phyloP scores from a whole-genome alignment of 148 eudicot genomes.

The Nepenthes mirabilis region DNA sequence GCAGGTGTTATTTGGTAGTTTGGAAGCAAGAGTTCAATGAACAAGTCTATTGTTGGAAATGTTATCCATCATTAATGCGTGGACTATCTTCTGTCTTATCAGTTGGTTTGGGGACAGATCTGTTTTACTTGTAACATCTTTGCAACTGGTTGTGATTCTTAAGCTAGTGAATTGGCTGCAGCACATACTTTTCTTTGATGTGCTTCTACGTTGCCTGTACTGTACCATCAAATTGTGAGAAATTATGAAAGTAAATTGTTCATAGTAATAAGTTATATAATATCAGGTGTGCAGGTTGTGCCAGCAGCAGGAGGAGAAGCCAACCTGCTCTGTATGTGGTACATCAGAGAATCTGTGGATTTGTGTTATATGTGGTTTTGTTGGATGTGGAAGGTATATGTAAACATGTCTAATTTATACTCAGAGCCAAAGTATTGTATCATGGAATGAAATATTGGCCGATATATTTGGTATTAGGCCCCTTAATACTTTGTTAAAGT shows the following conservation, averaged over 20 bases:
- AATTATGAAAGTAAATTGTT: not conserved
- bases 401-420: not conserved
- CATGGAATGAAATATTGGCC: not conserved
- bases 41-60: too few species aligned
- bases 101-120: too few species aligned
- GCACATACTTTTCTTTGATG: not conserved
- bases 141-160: too few species aligned
- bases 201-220: not conserved
- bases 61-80: too few species aligned
- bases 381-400: conserved; percentile 95
- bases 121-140: too few species aligned
- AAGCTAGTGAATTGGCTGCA: not conserved
- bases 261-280: conserved; percentile 1
- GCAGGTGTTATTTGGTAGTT: too few species aligned
- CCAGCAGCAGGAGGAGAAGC: conserved; percentile 84
- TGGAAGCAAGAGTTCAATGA: too few species aligned
- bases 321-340: conserved; percentile 71
- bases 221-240: too few species aligned
- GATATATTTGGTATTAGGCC: too few species aligned
- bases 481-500: too few species aligned
- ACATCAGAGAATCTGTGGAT: conserved; percentile 71
- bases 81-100: too few species aligned
- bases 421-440: not conserved
- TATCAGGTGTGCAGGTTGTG: conserved; percentile 83
- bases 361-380: conserved; percentile 92